These are phyloP conservation scores for Graphiopsis chlorocephala DNA, from an alignment of 2,329 filamentous ascomycete genomes.

Conservation along the genomic window DNA sequence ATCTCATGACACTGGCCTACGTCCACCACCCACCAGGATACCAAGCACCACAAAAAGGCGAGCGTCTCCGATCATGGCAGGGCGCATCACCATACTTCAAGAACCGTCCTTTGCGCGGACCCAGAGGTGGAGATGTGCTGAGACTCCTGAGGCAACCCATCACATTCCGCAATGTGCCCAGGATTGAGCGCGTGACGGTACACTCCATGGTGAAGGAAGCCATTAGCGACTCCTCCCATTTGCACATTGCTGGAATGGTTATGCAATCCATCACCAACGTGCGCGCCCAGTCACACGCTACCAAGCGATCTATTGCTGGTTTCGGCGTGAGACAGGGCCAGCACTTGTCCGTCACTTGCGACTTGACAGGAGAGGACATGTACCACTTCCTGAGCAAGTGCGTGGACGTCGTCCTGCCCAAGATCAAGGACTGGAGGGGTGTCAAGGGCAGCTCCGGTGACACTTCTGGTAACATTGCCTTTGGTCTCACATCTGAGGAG, in stretches of 20 bases:
- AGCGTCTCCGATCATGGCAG: constrained; percentile 80
- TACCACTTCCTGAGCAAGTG: constrained; percentile 89
- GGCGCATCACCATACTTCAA: constrained; percentile 91
- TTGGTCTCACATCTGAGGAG: constrained; percentile 72
- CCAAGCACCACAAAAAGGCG: constrained; percentile 53
- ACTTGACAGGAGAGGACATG: constrained; percentile 74
- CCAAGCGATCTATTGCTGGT: constrained; percentile 66
- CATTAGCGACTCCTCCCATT: constrained; percentile 65
- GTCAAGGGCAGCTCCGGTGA: constrained; percentile 77
- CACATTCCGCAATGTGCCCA: constrained; percentile 81
- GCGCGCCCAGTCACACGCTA: constrained; percentile 66
- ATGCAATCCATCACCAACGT: constrained; percentile 82
- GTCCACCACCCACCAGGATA: constrained; percentile 79
- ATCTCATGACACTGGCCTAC: constrained; percentile 87
- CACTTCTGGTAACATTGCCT: constrained; percentile 79
- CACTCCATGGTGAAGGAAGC: constrained; percentile 70
- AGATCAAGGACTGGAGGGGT: constrained; percentile 94
- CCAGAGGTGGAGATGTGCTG: constrained; percentile 72
- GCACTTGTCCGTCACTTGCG: constrained; percentile 71
- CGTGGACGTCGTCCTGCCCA: constrained; percentile 84
- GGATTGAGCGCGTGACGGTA: constrained; percentile 75
- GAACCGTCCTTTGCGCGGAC: constrained; percentile 80
- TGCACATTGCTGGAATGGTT: constrained; percentile 81
- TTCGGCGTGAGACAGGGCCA: constrained; percentile 73
- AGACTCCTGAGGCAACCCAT: constrained; percentile 65